Evolutionary conservation across 2,329 filamentous ascomycete species (phyloP).

Genomic region (Xylariaceae sp.): DNA sequence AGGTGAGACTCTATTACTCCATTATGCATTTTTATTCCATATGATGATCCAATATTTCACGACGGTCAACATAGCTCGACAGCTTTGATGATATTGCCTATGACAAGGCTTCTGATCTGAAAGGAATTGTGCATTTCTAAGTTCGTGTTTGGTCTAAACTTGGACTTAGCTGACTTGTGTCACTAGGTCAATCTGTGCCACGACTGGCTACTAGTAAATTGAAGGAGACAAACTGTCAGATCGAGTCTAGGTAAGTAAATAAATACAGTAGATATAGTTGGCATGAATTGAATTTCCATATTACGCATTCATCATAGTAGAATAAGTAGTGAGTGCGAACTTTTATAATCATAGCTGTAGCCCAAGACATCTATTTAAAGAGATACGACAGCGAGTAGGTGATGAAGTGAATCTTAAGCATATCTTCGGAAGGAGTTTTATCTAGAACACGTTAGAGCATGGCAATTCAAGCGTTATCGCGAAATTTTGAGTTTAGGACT

Average conservation of each 20-base stretch:
- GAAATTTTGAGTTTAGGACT: too few species aligned
- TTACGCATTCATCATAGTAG: too few species aligned
- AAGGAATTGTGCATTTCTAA: constrained; percentile 8
- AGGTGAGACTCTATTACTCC: constrained; percentile 25
- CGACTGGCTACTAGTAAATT: not conserved
- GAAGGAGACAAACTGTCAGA: too few species aligned
- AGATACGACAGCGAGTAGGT: too few species aligned
- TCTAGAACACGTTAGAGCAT: too few species aligned
- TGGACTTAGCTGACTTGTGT: constrained; percentile 13
- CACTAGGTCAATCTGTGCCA: not conserved
- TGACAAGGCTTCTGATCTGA: constrained; percentile 67
- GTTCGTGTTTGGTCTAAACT: constrained; percentile 38
- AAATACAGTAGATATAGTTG: not conserved
- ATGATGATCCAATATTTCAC: constrained; percentile 82
- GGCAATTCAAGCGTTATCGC: too few species aligned
- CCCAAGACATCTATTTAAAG: too few species aligned
- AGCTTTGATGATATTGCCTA: constrained; percentile 80
- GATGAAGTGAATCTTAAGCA: too few species aligned
- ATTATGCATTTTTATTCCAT: constrained; percentile 34
- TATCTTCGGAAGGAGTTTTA: too few species aligned
- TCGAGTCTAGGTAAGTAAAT: constrained; percentile 7
- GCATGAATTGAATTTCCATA: too few species aligned
- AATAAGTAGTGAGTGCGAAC: too few species aligned
- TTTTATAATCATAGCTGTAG: too few species aligned
- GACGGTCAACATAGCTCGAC: constrained; percentile 84